A percentile compares a stretch with the other conserved stretches of the same genome.
Evolutionary conservation across 2,329 filamentous ascomycete genomes (phyloP).

Genomic region (Diaporthe velutina): DNA sequence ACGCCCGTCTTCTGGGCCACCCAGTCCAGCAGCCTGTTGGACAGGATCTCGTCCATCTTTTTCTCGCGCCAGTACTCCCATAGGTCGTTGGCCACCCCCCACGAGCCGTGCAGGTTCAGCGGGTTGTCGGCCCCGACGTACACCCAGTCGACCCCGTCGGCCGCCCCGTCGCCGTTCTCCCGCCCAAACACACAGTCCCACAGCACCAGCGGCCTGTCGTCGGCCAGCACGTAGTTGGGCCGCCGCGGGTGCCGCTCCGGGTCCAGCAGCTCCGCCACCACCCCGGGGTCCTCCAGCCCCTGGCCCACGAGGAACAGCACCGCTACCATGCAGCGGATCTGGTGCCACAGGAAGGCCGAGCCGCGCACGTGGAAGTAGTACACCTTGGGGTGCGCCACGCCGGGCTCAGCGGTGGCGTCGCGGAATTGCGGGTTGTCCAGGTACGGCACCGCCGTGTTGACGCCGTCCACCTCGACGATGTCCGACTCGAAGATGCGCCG

Average conservation of each 20-base stretch:
- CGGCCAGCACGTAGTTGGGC: conserved; percentile 91
- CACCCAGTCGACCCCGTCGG: conserved; percentile 81
- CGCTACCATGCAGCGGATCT: conserved; percentile 94
- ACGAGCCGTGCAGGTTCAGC: conserved; percentile 72
- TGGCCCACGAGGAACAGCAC: conserved; percentile 95
- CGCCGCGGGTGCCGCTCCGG: conserved; percentile 77
- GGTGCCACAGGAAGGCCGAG: conserved; percentile 96
- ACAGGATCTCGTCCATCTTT: conserved; percentile 92
- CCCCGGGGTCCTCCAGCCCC: conserved; percentile 80
- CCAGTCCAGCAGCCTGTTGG: conserved; percentile 78
- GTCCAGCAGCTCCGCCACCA: conserved; percentile 83
- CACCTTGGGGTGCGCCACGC: conserved; percentile 68
- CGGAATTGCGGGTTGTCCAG: conserved; percentile 61
- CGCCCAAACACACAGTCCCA: conserved; percentile 90
- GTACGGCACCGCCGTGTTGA: conserved; percentile 68
- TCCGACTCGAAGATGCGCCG: conserved; percentile 84
- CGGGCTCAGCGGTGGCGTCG: conserved; percentile 45
- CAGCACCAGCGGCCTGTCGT: conserved; percentile 89
- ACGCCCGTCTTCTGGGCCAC: conserved; percentile 56
- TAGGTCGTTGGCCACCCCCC: conserved; percentile 78
- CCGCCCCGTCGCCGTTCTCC: conserved; percentile 40
- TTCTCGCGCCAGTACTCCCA: conserved; percentile 87
- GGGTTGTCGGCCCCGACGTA: conserved; percentile 73
- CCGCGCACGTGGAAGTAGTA: conserved; percentile 92
- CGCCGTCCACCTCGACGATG: conserved; percentile 77